Evolutionary conservation across 2,329 filamentous ascomycete genomes (phyloP).

Genomic region (Penicillium sp.): DNA sequence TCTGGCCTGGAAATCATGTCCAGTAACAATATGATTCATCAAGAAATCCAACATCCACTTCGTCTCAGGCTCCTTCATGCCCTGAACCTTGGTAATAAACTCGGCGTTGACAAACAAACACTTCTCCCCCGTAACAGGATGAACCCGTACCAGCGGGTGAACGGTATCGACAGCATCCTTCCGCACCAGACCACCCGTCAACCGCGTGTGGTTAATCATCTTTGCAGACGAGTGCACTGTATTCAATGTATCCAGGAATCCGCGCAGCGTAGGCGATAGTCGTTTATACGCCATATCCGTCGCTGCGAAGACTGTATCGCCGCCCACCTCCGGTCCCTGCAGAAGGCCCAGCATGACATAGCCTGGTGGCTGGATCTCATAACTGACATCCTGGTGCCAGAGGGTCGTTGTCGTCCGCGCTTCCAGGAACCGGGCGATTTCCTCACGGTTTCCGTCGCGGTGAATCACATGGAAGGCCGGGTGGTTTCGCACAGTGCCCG

Average conservation of each 20-base stretch:
- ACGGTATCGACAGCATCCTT: slow-evolving; percentile 47
- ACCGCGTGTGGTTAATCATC: slow-evolving; percentile 45
- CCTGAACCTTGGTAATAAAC: slow-evolving; percentile 50
- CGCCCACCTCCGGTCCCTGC: slow-evolving; percentile 52
- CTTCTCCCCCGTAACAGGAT: slow-evolving; percentile 52
- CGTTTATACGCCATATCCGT: slow-evolving; percentile 49
- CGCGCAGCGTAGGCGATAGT: slow-evolving; percentile 55
- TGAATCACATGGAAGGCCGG: slow-evolving; percentile 51
- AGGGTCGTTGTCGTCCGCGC: slow-evolving; percentile 49
- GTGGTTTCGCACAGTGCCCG: slow-evolving; percentile 41
- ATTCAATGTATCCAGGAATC: slow-evolving; percentile 34
- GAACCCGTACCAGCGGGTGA: slow-evolving; percentile 49
- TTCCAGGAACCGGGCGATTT: slow-evolving; percentile 46
- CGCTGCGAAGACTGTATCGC: slow-evolving; percentile 50
- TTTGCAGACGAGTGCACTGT: slow-evolving; percentile 46
- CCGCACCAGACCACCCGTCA: slow-evolving; percentile 46
- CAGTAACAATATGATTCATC: slow-evolving; percentile 48
- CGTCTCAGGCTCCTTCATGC: slow-evolving; percentile 50
- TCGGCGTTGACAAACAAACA: slow-evolving; percentile 52
- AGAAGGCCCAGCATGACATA: slow-evolving; percentile 52
- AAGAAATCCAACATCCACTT: slow-evolving; percentile 50
- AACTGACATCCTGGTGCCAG: slow-evolving; percentile 53
- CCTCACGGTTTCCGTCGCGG: slow-evolving; percentile 45
- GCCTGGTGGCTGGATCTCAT: slow-evolving; percentile 50
- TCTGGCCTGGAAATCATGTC: slow-evolving; percentile 51